Evolutionary conservation across 371 early-diverging fungal genomes (phyloP), one percentile per base, ranked within the genome.

Genomic region (Apophysomyces elegans): DNA sequence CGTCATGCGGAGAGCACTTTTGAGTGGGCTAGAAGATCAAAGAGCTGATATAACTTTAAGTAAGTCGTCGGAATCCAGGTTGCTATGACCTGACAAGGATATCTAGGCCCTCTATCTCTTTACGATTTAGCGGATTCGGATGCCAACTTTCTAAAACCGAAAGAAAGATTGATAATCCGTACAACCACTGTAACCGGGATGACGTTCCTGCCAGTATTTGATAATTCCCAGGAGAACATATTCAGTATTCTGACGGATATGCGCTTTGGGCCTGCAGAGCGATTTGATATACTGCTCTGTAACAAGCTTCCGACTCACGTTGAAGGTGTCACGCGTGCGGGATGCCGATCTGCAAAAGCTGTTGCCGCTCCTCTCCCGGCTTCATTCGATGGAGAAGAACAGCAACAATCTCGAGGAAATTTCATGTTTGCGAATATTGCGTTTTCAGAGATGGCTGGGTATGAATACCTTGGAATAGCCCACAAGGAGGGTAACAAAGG

Each of bases 21-120:
- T 89, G 38, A 87, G 87, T 18, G 86, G 87, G 35, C 63, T 87
- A 5, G 91, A 92, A 50, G 85, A 79, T 26, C 70, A 75, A 38
- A 65, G 59, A 47, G 72, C 78, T 37, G 69, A 79, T 59, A 66
- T 83, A 50, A 16, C 21, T 50, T 50, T 32, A 21, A 50, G 54
- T 50, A 21, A n/a, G 54, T 50, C 5, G 64, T 59, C 57, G 4
- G 35, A 79, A 56, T 57, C 5, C 13, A 44, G 16, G 58, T 18
- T 35, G 12, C 39, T 38, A 18, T 14, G 21, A 16, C 12, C 32
- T 43, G 39, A 11, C 63, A 63, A 16, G 65, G 64, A 9, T 56
- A 69, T 46, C 44, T 58, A 80, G 75, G 75, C 46, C 50, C 75
- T 62, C 58, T 73, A 47, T 65, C 66, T 32, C 62, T 74, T 47